Conservation (phyloP, 2,329 filamentous ascomycete species). For the Calonectria hongkongensis region DNA sequence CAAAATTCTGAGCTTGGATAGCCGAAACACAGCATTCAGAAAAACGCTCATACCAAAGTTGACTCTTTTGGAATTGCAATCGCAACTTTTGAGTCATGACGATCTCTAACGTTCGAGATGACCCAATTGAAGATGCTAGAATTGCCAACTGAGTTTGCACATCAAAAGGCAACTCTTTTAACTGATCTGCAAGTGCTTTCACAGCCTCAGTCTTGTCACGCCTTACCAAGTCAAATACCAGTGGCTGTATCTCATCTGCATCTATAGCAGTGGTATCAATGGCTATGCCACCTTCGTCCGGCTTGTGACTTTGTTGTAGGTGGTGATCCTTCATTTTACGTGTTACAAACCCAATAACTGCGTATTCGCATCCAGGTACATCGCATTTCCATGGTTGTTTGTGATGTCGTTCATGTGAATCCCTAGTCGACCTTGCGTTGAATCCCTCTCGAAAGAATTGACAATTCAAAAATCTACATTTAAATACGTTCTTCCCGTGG, state of each 20-base stretch:
- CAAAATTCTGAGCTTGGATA: neutral
- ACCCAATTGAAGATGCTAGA: neutral
- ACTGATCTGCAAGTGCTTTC: neutral
- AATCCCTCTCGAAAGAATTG: constrained; percentile 5
- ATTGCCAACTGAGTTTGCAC: neutral
- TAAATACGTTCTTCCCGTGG: constrained; percentile 14
- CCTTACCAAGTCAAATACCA: neutral
- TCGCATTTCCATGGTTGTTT: constrained; percentile 51
- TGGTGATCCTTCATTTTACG: constrained; percentile 50
- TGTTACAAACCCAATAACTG: constrained; percentile 48
- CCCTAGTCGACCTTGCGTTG: neutral
- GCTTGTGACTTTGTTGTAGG: constrained; percentile 37
- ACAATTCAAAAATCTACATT: constrained; percentile 31
- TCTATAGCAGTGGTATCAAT: neutral
- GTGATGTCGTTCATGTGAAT: constrained; percentile 30
- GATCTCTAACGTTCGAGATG: neutral
- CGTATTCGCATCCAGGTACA: constrained; percentile 47
- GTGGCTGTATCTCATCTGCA: neutral
- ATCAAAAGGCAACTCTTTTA: neutral
- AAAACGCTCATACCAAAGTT: too few species aligned
- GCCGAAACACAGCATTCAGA: neutral
- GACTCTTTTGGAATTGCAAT: too few species aligned
- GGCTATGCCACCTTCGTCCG: neutral
- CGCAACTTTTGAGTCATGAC: neutral
- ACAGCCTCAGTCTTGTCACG: neutral